Evolutionary conservation across 208 protist genomes (phyloP).

Genomic region (Leishmania major): DNA sequence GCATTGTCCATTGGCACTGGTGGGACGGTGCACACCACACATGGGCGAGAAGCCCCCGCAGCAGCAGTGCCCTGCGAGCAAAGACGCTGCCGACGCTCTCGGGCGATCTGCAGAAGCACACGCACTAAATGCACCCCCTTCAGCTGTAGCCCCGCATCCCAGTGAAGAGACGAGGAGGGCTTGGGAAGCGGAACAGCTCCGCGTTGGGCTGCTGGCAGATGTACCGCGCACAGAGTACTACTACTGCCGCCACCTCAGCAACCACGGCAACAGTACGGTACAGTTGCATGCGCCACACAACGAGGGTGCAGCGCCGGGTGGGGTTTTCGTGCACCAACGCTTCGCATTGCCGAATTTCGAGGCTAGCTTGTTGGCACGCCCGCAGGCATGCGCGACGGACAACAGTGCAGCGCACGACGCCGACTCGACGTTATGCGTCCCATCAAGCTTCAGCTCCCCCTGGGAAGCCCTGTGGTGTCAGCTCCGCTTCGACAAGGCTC

Average conservation of each 20-base stretch:
- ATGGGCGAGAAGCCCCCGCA: not conserved
- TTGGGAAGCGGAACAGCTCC: constrained; percentile 42
- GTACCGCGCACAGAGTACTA: constrained; percentile 39
- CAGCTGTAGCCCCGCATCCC: too few relatives aligned
- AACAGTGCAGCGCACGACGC: not conserved
- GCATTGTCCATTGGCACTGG: not conserved
- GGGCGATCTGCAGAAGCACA: not conserved
- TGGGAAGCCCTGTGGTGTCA: constrained; percentile 5
- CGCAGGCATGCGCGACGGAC: not conserved
- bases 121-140: not conserved
- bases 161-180: constrained; percentile 20
- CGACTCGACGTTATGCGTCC: not conserved
- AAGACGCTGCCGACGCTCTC: not conserved
- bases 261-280: not conserved
- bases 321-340: constrained; percentile 25
- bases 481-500: constrained; percentile 3
- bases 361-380: not conserved
- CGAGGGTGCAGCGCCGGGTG: not conserved
- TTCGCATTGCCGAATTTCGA: constrained; percentile 17
- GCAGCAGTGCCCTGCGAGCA: not conserved
- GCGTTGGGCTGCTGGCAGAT: constrained; percentile 28
- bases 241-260: not conserved
- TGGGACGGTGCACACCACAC: not conserved
- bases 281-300: not conserved
- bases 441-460: not conserved